Base-by-base conservation (phyloP, 352 stramenopile genomes). In the Pythium aquatile region DNA sequence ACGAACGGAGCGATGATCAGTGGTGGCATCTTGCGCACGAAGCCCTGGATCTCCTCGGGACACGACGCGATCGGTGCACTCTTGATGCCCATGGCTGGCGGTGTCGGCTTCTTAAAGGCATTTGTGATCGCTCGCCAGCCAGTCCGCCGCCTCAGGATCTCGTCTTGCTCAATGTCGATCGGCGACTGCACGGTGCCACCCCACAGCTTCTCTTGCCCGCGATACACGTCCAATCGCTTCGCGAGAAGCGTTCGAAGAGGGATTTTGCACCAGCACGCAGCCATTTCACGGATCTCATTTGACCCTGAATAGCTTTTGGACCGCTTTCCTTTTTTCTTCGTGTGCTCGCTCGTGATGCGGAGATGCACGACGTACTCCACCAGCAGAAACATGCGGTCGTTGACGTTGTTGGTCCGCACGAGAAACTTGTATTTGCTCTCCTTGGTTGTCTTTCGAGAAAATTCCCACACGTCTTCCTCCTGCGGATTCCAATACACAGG, bases 361-460 rank as follows among this genome's bases (percentile, higher is more conserved):
- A 93, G 62, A 42, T 90, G 75, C 16, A 93, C 72, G 33, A 93
- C 85, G 57, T 91, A 91, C 58, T 93, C 84, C 20, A 91, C 72
- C 0, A 93, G 71, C 30, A 93, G 58, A 49, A 76, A 90, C 8
- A 93, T 57, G 5, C 79, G 74, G 13, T 91, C 82, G 29, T 89
- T 91, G 10, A 90, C 68, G 14, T 74, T 62, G 61, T 91, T 90
- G 2, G 84, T 90, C 1, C 84, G 82, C 20, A 91, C 76, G 1
- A 93, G 70, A 56, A 93, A 93, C 57, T 93, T 93, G 73, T 93
- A 93, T 66, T 87, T 88, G 58, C 90, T 70, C 47, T 85, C 66
- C 57, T 91, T 91, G 1, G 85, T 93, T 6, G 85, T 66, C 39
- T 85, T 85, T 47, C 80, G 81, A 1, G 85, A 93, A 55, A 93